Base-by-base conservation (phyloP, 495 filamentous ascomycete species). In the Aspergillus diversus region DNA sequence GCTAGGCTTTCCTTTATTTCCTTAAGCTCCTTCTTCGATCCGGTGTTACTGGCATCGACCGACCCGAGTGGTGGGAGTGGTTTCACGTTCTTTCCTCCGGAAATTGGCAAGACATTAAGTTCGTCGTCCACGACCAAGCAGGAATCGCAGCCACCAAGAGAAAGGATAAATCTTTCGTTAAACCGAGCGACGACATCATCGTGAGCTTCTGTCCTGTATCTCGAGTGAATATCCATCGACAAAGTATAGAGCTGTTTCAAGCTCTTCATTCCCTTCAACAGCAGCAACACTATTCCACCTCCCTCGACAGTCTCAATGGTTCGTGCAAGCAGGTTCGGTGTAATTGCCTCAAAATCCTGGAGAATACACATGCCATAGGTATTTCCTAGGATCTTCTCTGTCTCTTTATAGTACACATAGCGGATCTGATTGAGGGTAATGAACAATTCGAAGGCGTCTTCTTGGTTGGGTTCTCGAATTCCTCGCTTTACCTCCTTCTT, bases 351-450 rank as follows among this genome's bases (percentile, higher is more conserved):
- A 68, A 99, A 99, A 64, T 99, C 96, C 71, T 99, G 96, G 59
- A 99, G 79, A 64, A 98, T 95, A 73, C 93, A 97, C 91, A 98
- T 98, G 65, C 96, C 95, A 73, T 94, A 99, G 34, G 96, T 99
- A 76, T 98, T 97, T 66, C 96, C 96, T 43, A 99, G 77, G 71
- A 99, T 98, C 81, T 97, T 97, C 63, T 99, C 96, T n/a, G 96
- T 98, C 77, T 99, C 96, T 78, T 99, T 99, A 82, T 99, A 99
- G 83, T 97, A 99, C 43, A 94, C 91, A 86, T 98, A 99, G 66
- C 96, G 91, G 68, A 99, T 97, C 72, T 97, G 92, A 76, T 97
- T 90, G 59, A 97, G 86, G 17, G 92, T 93, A 72, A 99, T 89
- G 79, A 99, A 99, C 63, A 98, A 84, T 80, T 99, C 96, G 79